Conservation (phyloP, 2,329 filamentous ascomycete genomes). For the Truncatella angustata region DNA sequence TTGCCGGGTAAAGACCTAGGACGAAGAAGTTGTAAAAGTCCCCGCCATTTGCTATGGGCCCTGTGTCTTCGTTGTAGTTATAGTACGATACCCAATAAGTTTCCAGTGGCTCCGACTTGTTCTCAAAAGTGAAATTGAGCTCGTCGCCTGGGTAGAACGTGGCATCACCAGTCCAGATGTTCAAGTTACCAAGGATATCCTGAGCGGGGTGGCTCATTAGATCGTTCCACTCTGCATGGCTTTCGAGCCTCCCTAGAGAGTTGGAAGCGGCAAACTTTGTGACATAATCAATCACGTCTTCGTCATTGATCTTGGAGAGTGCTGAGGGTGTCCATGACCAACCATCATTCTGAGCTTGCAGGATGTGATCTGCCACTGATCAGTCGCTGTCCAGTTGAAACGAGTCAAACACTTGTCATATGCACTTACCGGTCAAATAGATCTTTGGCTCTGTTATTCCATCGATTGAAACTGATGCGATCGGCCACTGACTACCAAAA, state of each 20-base stretch:
- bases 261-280: slow-evolving; percentile 30
- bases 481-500: slow-evolving; percentile 28
- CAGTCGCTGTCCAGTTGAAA: no score
- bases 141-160: slow-evolving; percentile 34
- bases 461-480: neutral
- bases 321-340: slow-evolving; percentile 16
- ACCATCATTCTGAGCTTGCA: no score
- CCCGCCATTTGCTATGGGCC: slow-evolving; percentile 35
- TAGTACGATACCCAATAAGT: slow-evolving; percentile 16
- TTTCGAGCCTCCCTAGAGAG: slow-evolving; percentile 33
- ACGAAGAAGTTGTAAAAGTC: slow-evolving; percentile 46
- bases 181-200: slow-evolving; percentile 23
- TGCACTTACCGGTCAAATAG: no score
- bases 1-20: slow-evolving; percentile 19
- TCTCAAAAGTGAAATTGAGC: slow-evolving; percentile 25
- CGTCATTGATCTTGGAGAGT: slow-evolving; percentile 30
- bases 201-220: slow-evolving; percentile 28
- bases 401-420: no score
- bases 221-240: slow-evolving; percentile 40
- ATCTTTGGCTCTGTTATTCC: no score
- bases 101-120: slow-evolving; percentile 17
- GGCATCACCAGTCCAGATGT: slow-evolving; percentile 26
- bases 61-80: slow-evolving; percentile 14
- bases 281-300: slow-evolving; percentile 24
- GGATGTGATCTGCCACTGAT: no score